A percentile compares a stretch with the other conserved stretches of the same genome.
Evolutionary conservation across 495 filamentous ascomycete genomes (phyloP).

Genomic region (Penicillium simplicissimum): DNA sequence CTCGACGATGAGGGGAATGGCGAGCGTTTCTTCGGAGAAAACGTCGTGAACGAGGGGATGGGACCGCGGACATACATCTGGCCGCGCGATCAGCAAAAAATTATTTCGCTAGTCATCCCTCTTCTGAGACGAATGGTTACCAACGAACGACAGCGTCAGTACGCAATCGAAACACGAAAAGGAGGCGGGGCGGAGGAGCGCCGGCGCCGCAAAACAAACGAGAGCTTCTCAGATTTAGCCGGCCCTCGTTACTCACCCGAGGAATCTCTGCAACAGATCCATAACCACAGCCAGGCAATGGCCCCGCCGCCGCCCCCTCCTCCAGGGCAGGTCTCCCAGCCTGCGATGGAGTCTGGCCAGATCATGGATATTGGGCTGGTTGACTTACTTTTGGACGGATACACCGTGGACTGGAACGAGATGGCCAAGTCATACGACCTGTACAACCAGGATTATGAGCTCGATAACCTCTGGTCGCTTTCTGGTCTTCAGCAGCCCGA

Average conservation of each 20-base stretch:
- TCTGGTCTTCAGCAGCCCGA: constrained; percentile 48
- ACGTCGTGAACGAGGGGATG: constrained; percentile 46
- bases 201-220: constrained; percentile 46
- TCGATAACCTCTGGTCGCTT: constrained; percentile 46
- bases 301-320: constrained; percentile 26
- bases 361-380: constrained; percentile 34
- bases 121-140: constrained; percentile 63
- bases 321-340: constrained; percentile 19
- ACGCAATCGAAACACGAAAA: constrained; percentile 60
- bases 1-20: constrained; percentile 57
- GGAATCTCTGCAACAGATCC: constrained; percentile 36
- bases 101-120: constrained; percentile 59
- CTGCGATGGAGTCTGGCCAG: constrained; percentile 19
- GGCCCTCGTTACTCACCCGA: constrained; percentile 33
- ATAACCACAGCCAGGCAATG: constrained; percentile 33
- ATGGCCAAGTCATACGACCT: constrained; percentile 39
- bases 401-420: constrained; percentile 41
- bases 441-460: constrained; percentile 43
- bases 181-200: constrained; percentile 45
- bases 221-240: constrained; percentile 34
- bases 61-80: constrained; percentile 50
- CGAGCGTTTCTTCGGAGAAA: constrained; percentile 55
- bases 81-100: constrained; percentile 57
- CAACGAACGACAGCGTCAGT: constrained; percentile 63
- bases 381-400: constrained; percentile 42